phyloP scores from a whole-genome alignment of 129 eudicot species.

The Ambrosia trifida region DNA sequence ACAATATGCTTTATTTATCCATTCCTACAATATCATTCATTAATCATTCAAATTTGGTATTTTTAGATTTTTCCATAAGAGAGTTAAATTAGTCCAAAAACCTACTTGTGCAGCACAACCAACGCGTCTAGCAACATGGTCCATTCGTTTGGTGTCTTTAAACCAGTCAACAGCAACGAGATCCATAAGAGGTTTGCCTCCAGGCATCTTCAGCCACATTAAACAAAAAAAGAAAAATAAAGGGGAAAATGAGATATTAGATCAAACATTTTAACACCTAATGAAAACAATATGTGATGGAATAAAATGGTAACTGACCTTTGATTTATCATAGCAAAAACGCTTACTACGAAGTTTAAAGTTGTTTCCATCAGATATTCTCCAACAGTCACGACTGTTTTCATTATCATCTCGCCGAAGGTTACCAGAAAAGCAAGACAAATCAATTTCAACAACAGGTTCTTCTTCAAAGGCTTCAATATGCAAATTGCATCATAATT shows the following conservation, averaged over 20 bases:
- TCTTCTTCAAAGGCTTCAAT: slow-evolving; percentile 67
- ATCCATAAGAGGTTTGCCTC: slow-evolving; percentile 94
- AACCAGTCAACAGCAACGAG: slow-evolving; percentile 99
- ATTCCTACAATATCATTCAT: background rate
- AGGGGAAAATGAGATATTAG: slow-evolving; percentile 10
- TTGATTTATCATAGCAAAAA: slow-evolving; percentile 83
- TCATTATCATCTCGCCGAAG: slow-evolving; percentile 79
- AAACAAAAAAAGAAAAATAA: slow-evolving; percentile 18
- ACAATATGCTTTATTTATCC: slow-evolving; percentile 5
- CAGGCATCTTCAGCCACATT: slow-evolving; percentile 55
- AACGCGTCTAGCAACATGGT: slow-evolving; percentile 89
- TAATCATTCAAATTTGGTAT: background rate
- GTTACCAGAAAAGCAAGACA: slow-evolving; percentile 77
- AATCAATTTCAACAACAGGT: slow-evolving; percentile 59
- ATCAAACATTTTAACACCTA: background rate
- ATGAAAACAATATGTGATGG: background rate
- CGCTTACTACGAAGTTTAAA: slow-evolving; percentile 85
- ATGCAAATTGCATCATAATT: slow-evolving; percentile 12
- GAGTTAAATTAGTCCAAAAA: slow-evolving; percentile 27
- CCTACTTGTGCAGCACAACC: slow-evolving; percentile 98
- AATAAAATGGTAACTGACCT: slow-evolving; percentile 44
- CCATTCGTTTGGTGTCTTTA: slow-evolving; percentile 88
- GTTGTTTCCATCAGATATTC: slow-evolving; percentile 78
- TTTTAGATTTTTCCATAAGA: background rate
- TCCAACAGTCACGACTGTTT: slow-evolving; percentile 85